Percentiles rank a stretch among this genome's conserved stretches.
phyloP scores from a whole-genome alignment of 164 flowering plant species.

The Cinnamomum chago region DNA sequence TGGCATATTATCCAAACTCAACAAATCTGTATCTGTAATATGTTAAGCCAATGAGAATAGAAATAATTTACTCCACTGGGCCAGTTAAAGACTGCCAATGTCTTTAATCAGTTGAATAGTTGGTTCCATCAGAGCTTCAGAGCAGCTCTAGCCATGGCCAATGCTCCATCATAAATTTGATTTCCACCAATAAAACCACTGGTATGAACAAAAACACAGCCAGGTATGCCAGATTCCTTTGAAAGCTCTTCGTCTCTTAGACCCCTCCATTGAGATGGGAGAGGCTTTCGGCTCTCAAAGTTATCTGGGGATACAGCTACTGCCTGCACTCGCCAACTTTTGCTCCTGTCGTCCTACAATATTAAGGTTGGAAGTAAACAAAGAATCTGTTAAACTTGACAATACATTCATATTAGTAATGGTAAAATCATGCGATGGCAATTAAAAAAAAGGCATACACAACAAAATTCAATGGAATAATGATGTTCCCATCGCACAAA shows the following conservation, averaged over 20 bases:
- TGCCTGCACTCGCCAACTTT: slow-evolving; percentile 88
- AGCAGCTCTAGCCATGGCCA: slow-evolving; percentile 84
- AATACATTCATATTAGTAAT: too few species aligned
- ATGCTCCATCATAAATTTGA: slow-evolving; percentile 69
- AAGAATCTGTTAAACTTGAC: not conserved
- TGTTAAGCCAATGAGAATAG: not conserved
- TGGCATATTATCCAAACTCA: not conserved
- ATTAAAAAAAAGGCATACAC: not conserved
- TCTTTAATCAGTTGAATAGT: not conserved
- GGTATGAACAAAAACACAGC: slow-evolving; percentile 86
- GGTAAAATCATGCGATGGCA: not conserved
- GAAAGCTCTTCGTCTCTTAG: slow-evolving; percentile 79
- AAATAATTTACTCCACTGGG: too few species aligned
- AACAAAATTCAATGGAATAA: not conserved
- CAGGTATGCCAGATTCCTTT: slow-evolving; percentile 61
- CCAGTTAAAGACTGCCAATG: too few species aligned
- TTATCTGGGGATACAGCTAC: slow-evolving; percentile 77
- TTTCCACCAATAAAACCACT: slow-evolving; percentile 96
- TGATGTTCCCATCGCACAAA: not conserved
- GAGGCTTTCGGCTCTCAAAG: slow-evolving; percentile 85
- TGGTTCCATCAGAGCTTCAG: slow-evolving; percentile 29
- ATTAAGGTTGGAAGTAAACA: not conserved
- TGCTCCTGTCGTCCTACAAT: slow-evolving; percentile 64
- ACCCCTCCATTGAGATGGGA: slow-evolving; percentile 85
- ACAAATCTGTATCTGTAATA: not conserved